Conservation (phyloP, 371 early-diverging fungal species). For the Mucor indicus region DNA sequence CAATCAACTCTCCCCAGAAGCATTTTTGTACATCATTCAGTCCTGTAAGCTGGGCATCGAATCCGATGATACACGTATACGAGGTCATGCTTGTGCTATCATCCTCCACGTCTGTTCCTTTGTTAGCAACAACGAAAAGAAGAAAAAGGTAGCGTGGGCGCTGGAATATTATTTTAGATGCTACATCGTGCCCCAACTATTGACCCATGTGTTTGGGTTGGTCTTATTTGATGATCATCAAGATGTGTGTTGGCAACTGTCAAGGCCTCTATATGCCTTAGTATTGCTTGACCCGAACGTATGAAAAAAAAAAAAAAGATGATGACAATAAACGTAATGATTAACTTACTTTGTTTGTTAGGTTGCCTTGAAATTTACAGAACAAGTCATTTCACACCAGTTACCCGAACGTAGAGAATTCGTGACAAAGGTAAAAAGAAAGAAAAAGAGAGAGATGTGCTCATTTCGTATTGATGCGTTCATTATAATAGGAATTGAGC, state of each 20-base stretch:
- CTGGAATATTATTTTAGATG: too few species aligned
- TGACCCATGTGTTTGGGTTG: conserved; percentile 63
- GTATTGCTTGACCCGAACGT: conserved; percentile 71
- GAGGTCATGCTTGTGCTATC: conserved; percentile 64
- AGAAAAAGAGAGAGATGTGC: neutral
- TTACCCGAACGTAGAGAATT: conserved; percentile 65
- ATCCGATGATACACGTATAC: conserved; percentile 44
- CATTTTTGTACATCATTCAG: conserved; percentile 52
- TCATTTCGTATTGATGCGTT: conserved; percentile 8
- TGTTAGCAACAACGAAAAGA: conserved; percentile 26
- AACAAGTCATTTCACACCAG: conserved; percentile 65
- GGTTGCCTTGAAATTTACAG: conserved; percentile 65
- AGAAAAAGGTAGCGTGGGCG: too few species aligned
- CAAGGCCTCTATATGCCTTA: conserved; percentile 75
- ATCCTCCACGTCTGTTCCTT: conserved; percentile 69
- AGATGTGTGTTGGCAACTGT: conserved; percentile 81
- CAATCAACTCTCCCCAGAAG: conserved; percentile 47
- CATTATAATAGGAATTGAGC: conserved; percentile 30
- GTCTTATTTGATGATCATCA: conserved; percentile 74
- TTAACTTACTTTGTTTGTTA: conserved; percentile 12
- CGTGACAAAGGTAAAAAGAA: conserved; percentile 54
- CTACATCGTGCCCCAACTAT: conserved; percentile 52
- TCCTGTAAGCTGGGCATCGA: conserved; percentile 52
- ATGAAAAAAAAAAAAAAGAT: conserved; percentile 6
- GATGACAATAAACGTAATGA: neutral